Evolutionary conservation across 148 eudicot genomes (phyloP).

Genomic region (Fagopyrum esculentum): DNA sequence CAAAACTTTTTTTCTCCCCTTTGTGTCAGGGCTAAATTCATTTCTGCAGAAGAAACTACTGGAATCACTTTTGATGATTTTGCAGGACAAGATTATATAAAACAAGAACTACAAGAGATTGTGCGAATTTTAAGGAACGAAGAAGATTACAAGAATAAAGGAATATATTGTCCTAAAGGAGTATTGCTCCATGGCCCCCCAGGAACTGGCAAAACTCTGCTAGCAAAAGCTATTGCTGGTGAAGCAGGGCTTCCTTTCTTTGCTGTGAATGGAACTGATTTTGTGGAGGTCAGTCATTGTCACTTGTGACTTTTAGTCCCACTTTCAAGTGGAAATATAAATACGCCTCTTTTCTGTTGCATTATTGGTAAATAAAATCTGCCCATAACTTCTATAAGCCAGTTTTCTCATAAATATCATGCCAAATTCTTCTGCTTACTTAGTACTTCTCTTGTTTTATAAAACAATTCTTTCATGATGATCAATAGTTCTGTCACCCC

Average conservation of each 20-base stretch:
- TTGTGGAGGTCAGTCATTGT: slow-evolving; percentile 58
- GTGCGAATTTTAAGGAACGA: slow-evolving; percentile 78
- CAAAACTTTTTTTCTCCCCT: background rate
- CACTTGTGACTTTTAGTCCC: background rate
- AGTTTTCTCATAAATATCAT: background rate
- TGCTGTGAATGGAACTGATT: slow-evolving; percentile 91
- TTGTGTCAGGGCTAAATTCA: slow-evolving; percentile 63
- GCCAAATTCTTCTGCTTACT: background rate
- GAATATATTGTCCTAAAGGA: slow-evolving; percentile 95
- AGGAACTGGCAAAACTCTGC: slow-evolving; percentile 92
- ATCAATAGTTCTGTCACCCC: background rate
- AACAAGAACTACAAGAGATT: slow-evolving; percentile 85
- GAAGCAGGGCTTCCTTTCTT: slow-evolving; percentile 96
- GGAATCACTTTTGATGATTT: slow-evolving; percentile 93
- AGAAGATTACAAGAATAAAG: slow-evolving; percentile 72
- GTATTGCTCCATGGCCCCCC: slow-evolving; percentile 95
- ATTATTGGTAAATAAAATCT: background rate
- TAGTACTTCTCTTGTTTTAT: background rate
- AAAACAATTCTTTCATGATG: background rate
- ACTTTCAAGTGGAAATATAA: background rate
- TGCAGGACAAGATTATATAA: slow-evolving; percentile 96
- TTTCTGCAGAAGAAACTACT: slow-evolving; percentile 90
- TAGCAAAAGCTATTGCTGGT: slow-evolving; percentile 96
- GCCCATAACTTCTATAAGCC: background rate
- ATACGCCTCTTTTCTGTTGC: background rate